Evolutionary conservation across 2,329 filamentous ascomycete species (phyloP).

Genomic region (Aspergillus tanneri): DNA sequence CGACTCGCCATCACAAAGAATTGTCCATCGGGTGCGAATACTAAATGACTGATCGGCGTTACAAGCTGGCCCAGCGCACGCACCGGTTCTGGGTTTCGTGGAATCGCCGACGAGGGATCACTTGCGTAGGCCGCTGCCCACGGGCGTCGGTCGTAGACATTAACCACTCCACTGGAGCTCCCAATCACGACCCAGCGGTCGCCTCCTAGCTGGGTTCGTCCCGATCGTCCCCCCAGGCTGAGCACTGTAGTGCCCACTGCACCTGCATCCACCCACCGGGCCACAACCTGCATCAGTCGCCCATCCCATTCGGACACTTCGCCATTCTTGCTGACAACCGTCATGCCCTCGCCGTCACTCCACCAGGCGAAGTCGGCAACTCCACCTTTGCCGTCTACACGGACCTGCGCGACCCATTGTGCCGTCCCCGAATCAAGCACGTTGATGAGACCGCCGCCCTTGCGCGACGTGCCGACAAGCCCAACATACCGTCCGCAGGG

Average conservation of each 20-base stretch:
- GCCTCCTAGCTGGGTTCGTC: slow-evolving; percentile 56
- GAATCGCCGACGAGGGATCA: slow-evolving; percentile 51
- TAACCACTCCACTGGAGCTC: slow-evolving; percentile 82
- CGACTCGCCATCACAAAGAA: slow-evolving; percentile 80
- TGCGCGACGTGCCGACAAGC: slow-evolving; percentile 73
- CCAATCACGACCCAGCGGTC: slow-evolving; percentile 90
- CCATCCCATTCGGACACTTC: slow-evolving; percentile 89
- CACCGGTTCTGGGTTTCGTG: slow-evolving; percentile 67
- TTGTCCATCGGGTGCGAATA: slow-evolving; percentile 87
- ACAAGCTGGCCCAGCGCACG: slow-evolving; percentile 81
- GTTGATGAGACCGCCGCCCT: slow-evolving; percentile 86
- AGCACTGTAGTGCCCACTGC: slow-evolving; percentile 82
- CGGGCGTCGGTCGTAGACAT: slow-evolving; percentile 81
- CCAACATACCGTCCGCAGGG: slow-evolving; percentile 86
- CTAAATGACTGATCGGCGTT: slow-evolving; percentile 75
- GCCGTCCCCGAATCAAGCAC: slow-evolving; percentile 74
- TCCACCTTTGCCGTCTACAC: slow-evolving; percentile 77
- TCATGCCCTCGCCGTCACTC: slow-evolving; percentile 77
- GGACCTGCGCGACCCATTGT: slow-evolving; percentile 82
- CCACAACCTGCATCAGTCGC: slow-evolving; percentile 65
- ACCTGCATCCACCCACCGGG: slow-evolving; percentile 86
- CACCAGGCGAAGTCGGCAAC: slow-evolving; percentile 94
- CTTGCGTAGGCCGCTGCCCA: slow-evolving; percentile 50
- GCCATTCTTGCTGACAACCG: slow-evolving; percentile 79
- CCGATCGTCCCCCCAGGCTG: slow-evolving; percentile 61